A percentile compares a stretch with the other conserved stretches of the same genome.
Conservation (phyloP, 2,329 filamentous ascomycete genomes). For the Alternaria infectoria region DNA sequence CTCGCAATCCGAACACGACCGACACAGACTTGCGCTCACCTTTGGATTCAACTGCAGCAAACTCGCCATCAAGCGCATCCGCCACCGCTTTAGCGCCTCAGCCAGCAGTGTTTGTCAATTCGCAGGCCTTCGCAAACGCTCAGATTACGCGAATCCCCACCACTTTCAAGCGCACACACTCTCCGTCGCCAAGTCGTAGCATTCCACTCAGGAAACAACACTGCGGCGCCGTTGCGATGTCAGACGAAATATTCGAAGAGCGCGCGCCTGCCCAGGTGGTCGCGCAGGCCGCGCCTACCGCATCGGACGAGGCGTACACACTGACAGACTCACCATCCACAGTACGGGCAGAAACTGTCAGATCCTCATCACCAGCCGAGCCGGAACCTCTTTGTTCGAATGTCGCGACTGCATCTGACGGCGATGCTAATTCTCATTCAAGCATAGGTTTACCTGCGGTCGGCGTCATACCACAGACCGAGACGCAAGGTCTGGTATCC, state of each 20-base stretch:
- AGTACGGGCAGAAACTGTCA: not conserved
- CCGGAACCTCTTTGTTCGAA: not conserved
- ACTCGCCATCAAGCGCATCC: not conserved
- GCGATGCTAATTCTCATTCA: not conserved
- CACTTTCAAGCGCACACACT: not conserved
- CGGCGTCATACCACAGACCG: not conserved
- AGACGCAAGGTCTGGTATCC: not conserved
- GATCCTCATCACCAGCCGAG: not conserved
- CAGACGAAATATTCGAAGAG: not conserved
- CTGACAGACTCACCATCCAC: not conserved
- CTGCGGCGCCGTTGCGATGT: not conserved
- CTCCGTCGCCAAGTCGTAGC: not conserved
- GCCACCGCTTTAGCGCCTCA: not conserved
- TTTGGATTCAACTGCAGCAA: not conserved
- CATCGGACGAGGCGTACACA: not conserved
- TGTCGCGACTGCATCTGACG: not conserved
- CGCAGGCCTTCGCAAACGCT: not conserved
- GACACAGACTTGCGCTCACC: not conserved
- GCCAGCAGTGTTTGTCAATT: slow-evolving; percentile 1
- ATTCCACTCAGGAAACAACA: not conserved
- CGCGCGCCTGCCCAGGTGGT: not conserved
- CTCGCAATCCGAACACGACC: not conserved
- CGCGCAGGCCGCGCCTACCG: slow-evolving; percentile 6
- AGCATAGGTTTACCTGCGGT: not conserved
- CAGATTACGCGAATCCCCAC: not conserved